Conservation (phyloP, 768 basidiomycete species). For the Gloeopeniophorella convolvens region DNA sequence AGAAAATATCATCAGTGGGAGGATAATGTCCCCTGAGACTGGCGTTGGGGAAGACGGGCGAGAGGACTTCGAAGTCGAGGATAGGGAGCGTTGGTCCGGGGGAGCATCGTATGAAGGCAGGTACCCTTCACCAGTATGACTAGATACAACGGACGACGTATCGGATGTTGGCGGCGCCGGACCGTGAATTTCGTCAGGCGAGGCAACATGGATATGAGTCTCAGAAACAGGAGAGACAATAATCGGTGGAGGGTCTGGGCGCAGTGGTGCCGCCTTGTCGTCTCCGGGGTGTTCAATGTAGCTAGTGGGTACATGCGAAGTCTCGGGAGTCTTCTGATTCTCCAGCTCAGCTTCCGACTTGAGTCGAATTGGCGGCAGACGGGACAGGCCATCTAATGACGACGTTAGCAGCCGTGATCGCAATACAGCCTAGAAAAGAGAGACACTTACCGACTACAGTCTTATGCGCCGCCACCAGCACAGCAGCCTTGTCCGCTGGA, state of each 20-base stretch:
- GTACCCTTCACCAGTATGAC: neutral
- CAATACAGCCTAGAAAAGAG: neutral
- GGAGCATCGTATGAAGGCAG: neutral
- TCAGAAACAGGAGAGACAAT: slow-evolving; percentile 23
- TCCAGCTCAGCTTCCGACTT: slow-evolving; percentile 52
- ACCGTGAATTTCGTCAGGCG: slow-evolving; percentile 3
- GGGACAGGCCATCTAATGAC: slow-evolving; percentile 60
- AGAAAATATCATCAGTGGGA: slow-evolving; percentile 90
- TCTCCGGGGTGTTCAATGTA: slow-evolving; percentile 9
- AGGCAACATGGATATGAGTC: slow-evolving; percentile 5
- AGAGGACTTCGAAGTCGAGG: slow-evolving; percentile 14
- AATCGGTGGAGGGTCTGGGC: slow-evolving; percentile 20
- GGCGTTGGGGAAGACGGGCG: slow-evolving; percentile 36
- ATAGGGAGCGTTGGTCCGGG: neutral
- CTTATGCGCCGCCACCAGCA: slow-evolving; percentile 81
- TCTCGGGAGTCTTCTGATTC: slow-evolving; percentile 30
- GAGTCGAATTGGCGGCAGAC: slow-evolving; percentile 65
- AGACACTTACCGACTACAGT: slow-evolving; percentile 66
- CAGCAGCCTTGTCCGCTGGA: slow-evolving; percentile 72
- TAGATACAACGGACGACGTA: neutral
- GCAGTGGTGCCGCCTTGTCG: slow-evolving; percentile 2
- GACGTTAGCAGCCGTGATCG: neutral
- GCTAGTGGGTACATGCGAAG: slow-evolving; percentile 17
- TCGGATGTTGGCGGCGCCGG: neutral
- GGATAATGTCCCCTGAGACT: slow-evolving; percentile 81